Evolutionary conservation across 495 filamentous ascomycete genomes (phyloP), one percentile per base, ranked within the genome.

Genomic region (Annulohypoxylon nitens): DNA sequence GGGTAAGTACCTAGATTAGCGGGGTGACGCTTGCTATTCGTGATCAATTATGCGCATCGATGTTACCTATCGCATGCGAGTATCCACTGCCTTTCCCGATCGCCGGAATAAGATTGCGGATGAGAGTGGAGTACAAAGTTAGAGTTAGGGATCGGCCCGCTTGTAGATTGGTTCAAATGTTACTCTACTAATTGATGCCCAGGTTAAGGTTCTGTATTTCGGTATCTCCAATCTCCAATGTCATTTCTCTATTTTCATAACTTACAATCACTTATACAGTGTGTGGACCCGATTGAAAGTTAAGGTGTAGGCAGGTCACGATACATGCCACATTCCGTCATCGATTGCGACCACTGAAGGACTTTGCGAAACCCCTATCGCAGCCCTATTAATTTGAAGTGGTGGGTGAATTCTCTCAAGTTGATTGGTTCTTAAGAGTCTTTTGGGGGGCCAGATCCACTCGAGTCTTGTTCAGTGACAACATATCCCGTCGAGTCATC

Each of bases 341-440:
- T 54, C 10, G 10, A 8, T 33, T 54, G 25, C 25, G 25, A 25
- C 50, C 14, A 54, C 25, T 16, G 25, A 33, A 54, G 25, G 25
- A 54, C 11, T 33, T 54, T 54, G 50, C 50, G 50, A 54, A 20
- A 23, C 23, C 50, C 30, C 53, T 23, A 57, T 57, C 53, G 33
- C 16, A 37, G 10, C 50, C n/a, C 12, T 58, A 6, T 58, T 23
- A 25, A 16, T 37, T 20, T 16, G 30, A 36, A 57, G 12, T 57
- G 53, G 53, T 57, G 53, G 26, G 53, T 37, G 26, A 11, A 30
- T 36, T 58, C 18, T 11, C 34, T n/a, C 9, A 37, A 37, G 30
- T 14, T 39, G 33, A 58, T 58, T 58, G 54, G 54, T 18, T 12
- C 53, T 36, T 16, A 39, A 2, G 20, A 39, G 30, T 39, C 34